phyloP scores from a whole-genome alignment of 139 green algal genomes.

The Coelastrella sp. region DNA sequence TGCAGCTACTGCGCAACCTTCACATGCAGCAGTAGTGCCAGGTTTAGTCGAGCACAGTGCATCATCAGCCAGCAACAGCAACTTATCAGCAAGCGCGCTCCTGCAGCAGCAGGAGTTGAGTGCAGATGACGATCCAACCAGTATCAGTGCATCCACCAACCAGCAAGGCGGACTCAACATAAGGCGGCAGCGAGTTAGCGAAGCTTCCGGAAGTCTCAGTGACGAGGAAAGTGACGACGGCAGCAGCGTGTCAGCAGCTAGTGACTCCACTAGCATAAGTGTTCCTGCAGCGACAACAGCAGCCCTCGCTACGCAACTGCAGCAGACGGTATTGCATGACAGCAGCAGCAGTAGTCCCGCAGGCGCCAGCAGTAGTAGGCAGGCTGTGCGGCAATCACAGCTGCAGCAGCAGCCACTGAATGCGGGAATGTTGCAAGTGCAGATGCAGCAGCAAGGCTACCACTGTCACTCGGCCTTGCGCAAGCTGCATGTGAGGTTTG shows the following conservation, averaged over 20 bases:
- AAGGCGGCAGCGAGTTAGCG: background rate
- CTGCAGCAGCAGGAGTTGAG: too few relatives aligned
- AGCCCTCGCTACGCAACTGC: conserved; percentile 29
- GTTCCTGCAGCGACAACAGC: conserved; percentile 31
- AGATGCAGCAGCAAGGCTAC: background rate
- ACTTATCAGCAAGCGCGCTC: too few relatives aligned
- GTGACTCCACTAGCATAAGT: conserved; percentile 32
- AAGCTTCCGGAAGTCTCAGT: background rate
- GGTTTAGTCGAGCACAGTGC: background rate
- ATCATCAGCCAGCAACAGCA: background rate
- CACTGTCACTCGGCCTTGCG: background rate
- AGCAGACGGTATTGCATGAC: background rate
- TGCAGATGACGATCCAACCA: background rate
- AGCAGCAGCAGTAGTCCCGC: background rate
- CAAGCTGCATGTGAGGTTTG: conserved; percentile 40
- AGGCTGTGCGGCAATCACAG: conserved; percentile 6
- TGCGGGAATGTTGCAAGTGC: background rate
- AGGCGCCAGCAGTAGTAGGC: background rate
- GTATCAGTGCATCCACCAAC: background rate
- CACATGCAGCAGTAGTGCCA: background rate
- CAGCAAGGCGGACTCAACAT: background rate
- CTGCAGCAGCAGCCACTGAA: conserved; percentile 20
- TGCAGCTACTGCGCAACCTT: background rate
- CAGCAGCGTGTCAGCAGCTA: conserved; percentile 14
- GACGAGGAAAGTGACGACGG: conserved; percentile 31